Evolutionary conservation across 345 rosid species (phyloP), one percentile per base, ranked within the genome.

Genomic region (Citrus trifoliata): DNA sequence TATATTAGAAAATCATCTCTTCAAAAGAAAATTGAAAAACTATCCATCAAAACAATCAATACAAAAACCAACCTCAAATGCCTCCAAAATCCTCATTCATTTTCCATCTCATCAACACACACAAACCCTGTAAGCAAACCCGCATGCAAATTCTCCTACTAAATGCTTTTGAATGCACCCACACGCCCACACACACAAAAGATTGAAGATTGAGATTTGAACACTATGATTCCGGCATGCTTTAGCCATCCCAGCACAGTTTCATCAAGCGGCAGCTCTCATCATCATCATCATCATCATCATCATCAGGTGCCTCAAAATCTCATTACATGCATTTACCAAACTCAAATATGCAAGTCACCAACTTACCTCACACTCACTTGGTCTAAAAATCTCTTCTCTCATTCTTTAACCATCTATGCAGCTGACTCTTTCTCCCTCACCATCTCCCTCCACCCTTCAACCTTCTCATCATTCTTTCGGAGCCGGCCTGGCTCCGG

Each of bases 161-260:
- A 32, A 53, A 53, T 16, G 58, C 58, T 53, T 53, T 53, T 53
- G 21, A 46, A 46, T 46, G 51, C 18, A 13, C 1, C 51, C 5
- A 46, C 51, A 46, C 51, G 2, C 51, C 51, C 51, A 46, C 42
- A 35, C 12, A 67, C 38, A 42, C 58, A 28, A 53, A 16, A 65
- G 40, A 33, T 27, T 62, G 35, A 46, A 53, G 58, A 53, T 18
- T 53, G 22, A 53, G 16, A 18, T 53, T 27, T 68, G 42, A 73
- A 82, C 70, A 78, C 73, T 58, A 89, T 89, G 89, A 83, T 89
- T 74, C 87, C 88, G 71, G 73, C 85, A 76, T 89, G 90, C 72
- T 88, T 89, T 82, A 85, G 87, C 81, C 80, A 83, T 21, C 82
- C 90, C 42, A 83, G 74, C 83, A 83, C 82, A 24, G 70, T 30